Evolutionary conservation across 2,329 filamentous ascomycete genomes (phyloP).

Genomic region (Penicillium vulpinum): DNA sequence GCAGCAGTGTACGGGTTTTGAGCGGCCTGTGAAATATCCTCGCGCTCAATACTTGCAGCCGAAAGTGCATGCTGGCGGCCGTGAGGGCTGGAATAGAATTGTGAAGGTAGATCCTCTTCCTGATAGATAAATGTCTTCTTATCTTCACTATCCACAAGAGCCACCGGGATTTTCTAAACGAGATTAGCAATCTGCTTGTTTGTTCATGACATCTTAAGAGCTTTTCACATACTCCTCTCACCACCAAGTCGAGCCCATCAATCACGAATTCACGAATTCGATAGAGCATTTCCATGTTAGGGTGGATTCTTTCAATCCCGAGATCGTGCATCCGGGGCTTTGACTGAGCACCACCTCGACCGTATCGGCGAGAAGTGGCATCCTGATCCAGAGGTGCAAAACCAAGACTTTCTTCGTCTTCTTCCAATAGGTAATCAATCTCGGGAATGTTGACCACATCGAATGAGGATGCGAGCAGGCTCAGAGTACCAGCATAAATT

Average conservation of each 20-base stretch:
- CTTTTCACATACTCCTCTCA: constrained; percentile 41
- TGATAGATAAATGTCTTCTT: constrained; percentile 53
- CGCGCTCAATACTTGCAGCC: constrained; percentile 43
- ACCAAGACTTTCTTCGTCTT: constrained; percentile 66
- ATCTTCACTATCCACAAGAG: constrained; percentile 47
- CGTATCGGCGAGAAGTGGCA: constrained; percentile 54
- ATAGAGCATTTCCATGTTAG: constrained; percentile 66
- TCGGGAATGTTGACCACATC: constrained; percentile 57
- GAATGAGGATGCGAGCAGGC: constrained; percentile 60
- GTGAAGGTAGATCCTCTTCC: constrained; percentile 54
- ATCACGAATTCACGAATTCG: constrained; percentile 63
- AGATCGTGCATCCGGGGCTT: constrained; percentile 57
- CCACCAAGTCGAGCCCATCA: constrained; percentile 60
- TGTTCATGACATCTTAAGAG: neutral
- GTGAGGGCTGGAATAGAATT: constrained; percentile 50
- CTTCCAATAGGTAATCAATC: constrained; percentile 64
- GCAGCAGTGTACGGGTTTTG: constrained; percentile 26
- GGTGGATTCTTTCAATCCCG: constrained; percentile 54
- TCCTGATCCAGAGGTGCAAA: constrained; percentile 61
- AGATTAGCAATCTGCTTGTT: constrained; percentile 24
- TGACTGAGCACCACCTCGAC: constrained; percentile 43
- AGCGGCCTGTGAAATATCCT: constrained; percentile 35
- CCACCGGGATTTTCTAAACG: constrained; percentile 48
- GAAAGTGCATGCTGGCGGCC: constrained; percentile 43
- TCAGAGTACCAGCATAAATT: constrained; percentile 63